Evolutionary conservation across 2,329 filamentous ascomycete species (phyloP).

Genomic region (Didymella pomorum): DNA sequence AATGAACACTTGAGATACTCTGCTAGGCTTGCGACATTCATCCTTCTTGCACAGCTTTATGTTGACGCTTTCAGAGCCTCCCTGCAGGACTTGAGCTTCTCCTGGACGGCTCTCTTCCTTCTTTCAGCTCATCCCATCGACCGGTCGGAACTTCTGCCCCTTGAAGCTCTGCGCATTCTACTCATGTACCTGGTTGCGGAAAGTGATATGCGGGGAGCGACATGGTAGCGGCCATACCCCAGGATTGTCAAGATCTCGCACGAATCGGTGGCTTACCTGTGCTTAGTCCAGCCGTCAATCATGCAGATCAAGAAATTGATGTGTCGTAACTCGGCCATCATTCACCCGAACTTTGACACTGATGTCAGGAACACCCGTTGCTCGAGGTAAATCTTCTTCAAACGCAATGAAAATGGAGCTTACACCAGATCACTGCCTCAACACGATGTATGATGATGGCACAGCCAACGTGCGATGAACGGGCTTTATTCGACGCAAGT

Average conservation of each 20-base stretch:
- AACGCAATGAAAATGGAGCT: too few relatives aligned
- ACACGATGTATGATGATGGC: too few relatives aligned
- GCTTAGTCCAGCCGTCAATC: not conserved
- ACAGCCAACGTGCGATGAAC: too few relatives aligned
- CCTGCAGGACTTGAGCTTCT: not conserved
- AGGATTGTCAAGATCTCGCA: not conserved
- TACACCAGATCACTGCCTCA: too few relatives aligned
- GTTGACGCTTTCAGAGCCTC: not conserved
- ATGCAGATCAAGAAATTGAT: not conserved
- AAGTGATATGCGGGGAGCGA: constrained; percentile 4
- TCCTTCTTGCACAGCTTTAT: not conserved
- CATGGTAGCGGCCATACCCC: not conserved
- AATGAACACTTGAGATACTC: not conserved
- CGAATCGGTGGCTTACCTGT: not conserved
- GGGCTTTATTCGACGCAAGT: too few relatives aligned
- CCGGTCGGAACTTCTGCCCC: constrained; percentile 6
- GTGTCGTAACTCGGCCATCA: not conserved
- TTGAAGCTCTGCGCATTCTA: not conserved
- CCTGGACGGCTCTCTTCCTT: not conserved
- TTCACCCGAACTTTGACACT: not conserved
- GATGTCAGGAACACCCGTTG: not conserved
- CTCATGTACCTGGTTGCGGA: too few relatives aligned
- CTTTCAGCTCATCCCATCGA: constrained; percentile 2
- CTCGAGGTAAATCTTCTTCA: too few relatives aligned
- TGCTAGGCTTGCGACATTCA: too few relatives aligned